A percentile compares a stretch with the other conserved stretches of the same genome.
Evolutionary conservation across 2,329 filamentous ascomycete genomes (phyloP).

Genomic region (Talaromyces sp.): DNA sequence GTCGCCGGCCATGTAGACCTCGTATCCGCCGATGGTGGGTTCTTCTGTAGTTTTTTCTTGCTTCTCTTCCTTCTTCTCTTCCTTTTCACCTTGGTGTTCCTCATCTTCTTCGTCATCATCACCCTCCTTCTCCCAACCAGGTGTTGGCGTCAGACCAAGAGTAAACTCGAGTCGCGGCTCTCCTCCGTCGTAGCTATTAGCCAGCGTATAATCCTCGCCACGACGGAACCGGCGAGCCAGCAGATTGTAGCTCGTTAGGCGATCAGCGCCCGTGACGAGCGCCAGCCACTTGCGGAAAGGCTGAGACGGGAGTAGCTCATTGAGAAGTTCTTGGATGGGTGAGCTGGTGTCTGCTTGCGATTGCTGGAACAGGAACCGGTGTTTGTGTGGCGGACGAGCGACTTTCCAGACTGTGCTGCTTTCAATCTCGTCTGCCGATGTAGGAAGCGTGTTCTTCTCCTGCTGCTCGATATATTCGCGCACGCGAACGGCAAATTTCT

Average conservation of each 20-base stretch:
- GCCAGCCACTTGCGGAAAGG: conserved; percentile 89
- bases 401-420: conserved; percentile 62
- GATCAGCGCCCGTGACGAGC: conserved; percentile 66
- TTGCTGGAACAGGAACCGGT: conserved; percentile 81
- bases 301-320: conserved; percentile 74
- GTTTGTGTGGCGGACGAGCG: conserved; percentile 87
- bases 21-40: conserved; percentile 45
- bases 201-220: conserved; percentile 86
- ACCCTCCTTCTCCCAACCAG: conserved; percentile 74
- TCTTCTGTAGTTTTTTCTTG: conserved; percentile 24
- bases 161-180: conserved; percentile 79
- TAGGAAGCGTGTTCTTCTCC: conserved; percentile 47
- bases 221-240: conserved; percentile 82
- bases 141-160: conserved; percentile 76
- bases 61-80: conserved; percentile 27
- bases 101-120: conserved; percentile 44
- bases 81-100: neutral
- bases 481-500: conserved; percentile 70
- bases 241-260: conserved; percentile 66
- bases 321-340: conserved; percentile 70
- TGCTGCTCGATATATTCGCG: conserved; percentile 63
- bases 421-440: conserved; percentile 52
- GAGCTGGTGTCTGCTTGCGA: conserved; percentile 26
- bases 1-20: conserved; percentile 85
- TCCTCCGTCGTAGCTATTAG: conserved; percentile 69